Conservation (phyloP, 2,329 filamentous ascomycete genomes). For the Fusarium sp. region DNA sequence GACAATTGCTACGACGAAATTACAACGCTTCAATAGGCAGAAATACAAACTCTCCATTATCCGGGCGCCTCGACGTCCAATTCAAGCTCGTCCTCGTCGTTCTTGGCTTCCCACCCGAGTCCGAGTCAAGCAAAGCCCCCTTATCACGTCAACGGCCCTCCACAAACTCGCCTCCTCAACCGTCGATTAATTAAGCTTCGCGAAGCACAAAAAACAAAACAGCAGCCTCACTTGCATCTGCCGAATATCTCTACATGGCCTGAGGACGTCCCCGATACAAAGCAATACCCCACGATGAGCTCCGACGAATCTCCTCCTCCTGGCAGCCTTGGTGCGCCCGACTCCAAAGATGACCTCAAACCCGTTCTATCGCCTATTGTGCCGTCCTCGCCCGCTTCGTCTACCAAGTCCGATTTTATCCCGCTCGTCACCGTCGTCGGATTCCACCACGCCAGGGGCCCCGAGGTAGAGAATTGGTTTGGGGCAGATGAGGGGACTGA, state of each 20-base stretch:
- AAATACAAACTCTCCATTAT: constrained; percentile 3
- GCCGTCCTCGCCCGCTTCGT: constrained; percentile 47
- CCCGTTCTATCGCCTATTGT: constrained; percentile 49
- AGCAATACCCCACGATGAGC: constrained; percentile 42
- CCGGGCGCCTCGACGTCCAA: constrained; percentile 27
- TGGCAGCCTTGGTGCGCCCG: constrained; percentile 38
- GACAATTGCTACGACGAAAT: not conserved
- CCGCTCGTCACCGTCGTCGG: constrained; percentile 83
- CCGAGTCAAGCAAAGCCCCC: constrained; percentile 20
- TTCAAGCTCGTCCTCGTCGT: not conserved
- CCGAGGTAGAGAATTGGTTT: constrained; percentile 94
- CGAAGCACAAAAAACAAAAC: not conserved
- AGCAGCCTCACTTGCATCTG: not conserved
- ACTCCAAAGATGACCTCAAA: constrained; percentile 43
- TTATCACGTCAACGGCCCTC: constrained; percentile 22
- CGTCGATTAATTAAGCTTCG: constrained; percentile 7
- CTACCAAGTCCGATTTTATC: constrained; percentile 58
- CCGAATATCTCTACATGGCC: constrained; percentile 41
- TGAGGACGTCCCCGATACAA: not conserved
- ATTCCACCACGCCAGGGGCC: constrained; percentile 87
- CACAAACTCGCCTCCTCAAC: not conserved
- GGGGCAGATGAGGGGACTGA: constrained; percentile 78
- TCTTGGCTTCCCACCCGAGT: constrained; percentile 5
- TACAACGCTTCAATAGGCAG: not conserved
- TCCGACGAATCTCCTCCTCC: constrained; percentile 42